These are phyloP conservation scores for Penicillium brasilianum DNA, from an alignment of 2,329 filamentous ascomycete genomes.

Conservation along the genomic window DNA sequence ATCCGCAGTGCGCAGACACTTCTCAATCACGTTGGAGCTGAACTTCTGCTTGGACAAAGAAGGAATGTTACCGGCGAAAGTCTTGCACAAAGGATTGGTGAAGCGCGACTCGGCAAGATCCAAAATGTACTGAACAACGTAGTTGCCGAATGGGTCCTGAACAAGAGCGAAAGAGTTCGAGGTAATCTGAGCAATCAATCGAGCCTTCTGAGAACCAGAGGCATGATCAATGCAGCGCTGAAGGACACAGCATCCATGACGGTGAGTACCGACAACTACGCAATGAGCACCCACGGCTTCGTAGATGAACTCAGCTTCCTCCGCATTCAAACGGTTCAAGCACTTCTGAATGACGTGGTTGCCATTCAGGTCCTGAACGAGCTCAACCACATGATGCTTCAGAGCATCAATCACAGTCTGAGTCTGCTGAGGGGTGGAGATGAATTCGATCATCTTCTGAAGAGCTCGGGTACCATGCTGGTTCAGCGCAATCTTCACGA, in stretches of 20 bases:
- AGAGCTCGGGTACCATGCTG: conserved; percentile 95
- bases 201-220: conserved; percentile 83
- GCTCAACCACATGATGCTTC: conserved; percentile 80
- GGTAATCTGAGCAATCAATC: conserved; percentile 86
- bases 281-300: conserved; percentile 87
- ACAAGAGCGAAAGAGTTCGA: conserved; percentile 85
- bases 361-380: conserved; percentile 97
- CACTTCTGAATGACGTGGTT: conserved; percentile 99
- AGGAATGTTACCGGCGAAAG: conserved; percentile 75
- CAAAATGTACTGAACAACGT: conserved; percentile 98
- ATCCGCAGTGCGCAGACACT: conserved; percentile 84
- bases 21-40: conserved; percentile 98
- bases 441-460: conserved; percentile 99
- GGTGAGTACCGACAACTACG: conserved; percentile 90
- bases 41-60: conserved; percentile 93
- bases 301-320: conserved; percentile 95
- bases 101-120: conserved; percentile 87
- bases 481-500: conserved; percentile 93
- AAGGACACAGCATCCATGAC: conserved; percentile 95
- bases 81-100: conserved; percentile 83
- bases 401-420: conserved; percentile 86
- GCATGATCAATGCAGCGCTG: conserved; percentile 99
- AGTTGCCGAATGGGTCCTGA: conserved; percentile 97
- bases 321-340: conserved; percentile 84
- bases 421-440: conserved; percentile 83